A percentile compares a stretch with the other conserved stretches of the same genome.
Conservation (phyloP, 2,329 filamentous ascomycete genomes). For the Pseudogymnoascus sp. region DNA sequence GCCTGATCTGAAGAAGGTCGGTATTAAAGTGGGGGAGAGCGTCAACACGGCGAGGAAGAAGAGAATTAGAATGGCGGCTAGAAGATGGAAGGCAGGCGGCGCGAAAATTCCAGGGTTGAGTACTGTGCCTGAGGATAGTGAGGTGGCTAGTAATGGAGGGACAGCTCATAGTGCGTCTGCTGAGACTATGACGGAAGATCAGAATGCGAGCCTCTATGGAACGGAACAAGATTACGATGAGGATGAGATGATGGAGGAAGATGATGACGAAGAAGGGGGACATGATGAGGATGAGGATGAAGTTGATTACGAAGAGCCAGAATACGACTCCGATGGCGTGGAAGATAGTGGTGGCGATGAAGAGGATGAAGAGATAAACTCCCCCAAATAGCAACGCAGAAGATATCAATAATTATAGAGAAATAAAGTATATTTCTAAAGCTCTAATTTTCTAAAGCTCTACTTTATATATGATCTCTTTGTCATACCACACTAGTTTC, state of each 20-base stretch:
- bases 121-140: conserved; percentile 5
- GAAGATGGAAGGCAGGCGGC: background rate
- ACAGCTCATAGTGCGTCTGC: conserved; percentile 25
- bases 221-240: conserved; percentile 16
- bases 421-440: background rate
- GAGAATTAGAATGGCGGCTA: conserved; percentile 1
- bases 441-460: background rate
- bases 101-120: background rate
- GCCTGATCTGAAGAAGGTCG: conserved; percentile 21
- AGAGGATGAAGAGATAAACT: conserved; percentile 1
- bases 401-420: background rate
- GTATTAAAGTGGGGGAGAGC: conserved; percentile 16
- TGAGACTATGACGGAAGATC: conserved; percentile 25
- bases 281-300: conserved; percentile 20
- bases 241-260: conserved; percentile 20
- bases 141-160: conserved; percentile 13
- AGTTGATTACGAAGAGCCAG: conserved; percentile 21
- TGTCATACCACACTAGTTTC: background rate
- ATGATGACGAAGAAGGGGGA: conserved; percentile 23
- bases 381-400: background rate
- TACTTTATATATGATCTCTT: background rate
- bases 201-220: conserved; percentile 19
- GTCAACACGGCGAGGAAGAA: conserved; percentile 16
- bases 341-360: background rate
- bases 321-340: conserved; percentile 12